These are phyloP conservation scores for Pestalotiopsis sp. DNA, from an alignment of 2,329 filamentous ascomycete species.

Conservation along the genomic window DNA sequence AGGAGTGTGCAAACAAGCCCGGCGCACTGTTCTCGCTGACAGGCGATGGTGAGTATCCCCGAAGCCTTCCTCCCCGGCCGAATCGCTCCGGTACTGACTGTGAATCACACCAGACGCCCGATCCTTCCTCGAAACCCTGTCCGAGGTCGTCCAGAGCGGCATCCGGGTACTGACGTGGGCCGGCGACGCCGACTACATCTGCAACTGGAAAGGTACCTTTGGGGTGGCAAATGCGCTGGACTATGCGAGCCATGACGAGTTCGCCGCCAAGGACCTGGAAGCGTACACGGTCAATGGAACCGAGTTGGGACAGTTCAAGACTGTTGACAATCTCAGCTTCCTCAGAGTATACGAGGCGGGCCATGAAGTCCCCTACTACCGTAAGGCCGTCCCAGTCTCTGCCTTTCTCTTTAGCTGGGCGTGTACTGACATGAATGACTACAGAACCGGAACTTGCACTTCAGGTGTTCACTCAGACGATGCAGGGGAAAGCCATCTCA, in stretches of 20 bases:
- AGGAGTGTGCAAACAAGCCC: constrained; percentile 38
- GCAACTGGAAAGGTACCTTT: constrained; percentile 49
- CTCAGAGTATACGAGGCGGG: constrained; percentile 46
- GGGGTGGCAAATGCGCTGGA: constrained; percentile 43
- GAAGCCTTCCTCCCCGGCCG: too few species aligned
- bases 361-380: constrained; percentile 49
- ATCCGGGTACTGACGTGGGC: constrained; percentile 54
- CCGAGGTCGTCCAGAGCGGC: constrained; percentile 44
- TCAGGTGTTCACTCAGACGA: constrained; percentile 8
- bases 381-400: neutral
- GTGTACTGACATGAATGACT: neutral
- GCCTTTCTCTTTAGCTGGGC: neutral
- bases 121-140: constrained; percentile 40
- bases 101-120: constrained; percentile 13
- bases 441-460: constrained; percentile 9
- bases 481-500: constrained; percentile 5
- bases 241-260: constrained; percentile 39
- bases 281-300: constrained; percentile 23
- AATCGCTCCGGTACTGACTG: neutral
- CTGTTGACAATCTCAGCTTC: constrained; percentile 49
- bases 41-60: constrained; percentile 35
- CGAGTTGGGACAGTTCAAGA: constrained; percentile 42
- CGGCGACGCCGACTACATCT: constrained; percentile 55
- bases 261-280: constrained; percentile 40
- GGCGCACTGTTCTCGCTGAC: constrained; percentile 38